These are phyloP conservation scores for Ophiostoma montium DNA, from an alignment of 2,329 filamentous ascomycete species.

Conservation along the genomic window DNA sequence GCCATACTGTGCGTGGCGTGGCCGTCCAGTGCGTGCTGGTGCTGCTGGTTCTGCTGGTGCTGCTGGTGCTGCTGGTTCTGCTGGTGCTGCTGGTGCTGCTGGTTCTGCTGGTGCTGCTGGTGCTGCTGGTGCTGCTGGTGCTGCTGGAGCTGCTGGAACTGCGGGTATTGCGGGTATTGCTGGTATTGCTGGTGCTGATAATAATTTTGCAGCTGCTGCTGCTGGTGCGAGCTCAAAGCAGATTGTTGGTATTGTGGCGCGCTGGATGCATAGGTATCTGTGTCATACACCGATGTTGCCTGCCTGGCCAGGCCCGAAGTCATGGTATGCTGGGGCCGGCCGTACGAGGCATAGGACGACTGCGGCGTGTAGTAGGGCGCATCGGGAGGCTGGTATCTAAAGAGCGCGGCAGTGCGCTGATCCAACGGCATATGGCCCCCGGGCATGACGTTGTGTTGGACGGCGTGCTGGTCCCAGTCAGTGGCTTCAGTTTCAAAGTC, in stretches of 20 bases:
- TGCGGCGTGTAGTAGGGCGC: conserved; percentile 5
- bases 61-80: not conserved
- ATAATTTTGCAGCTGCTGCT: not conserved
- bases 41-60: not conserved
- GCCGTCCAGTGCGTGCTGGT: no score
- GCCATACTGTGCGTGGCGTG: not conserved
- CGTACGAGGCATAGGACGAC: conserved; percentile 2
- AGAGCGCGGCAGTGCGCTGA: conserved; percentile 11
- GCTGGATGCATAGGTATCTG: conserved; percentile 16
- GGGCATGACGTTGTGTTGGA: conserved; percentile 1
- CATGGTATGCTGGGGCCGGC: conserved; percentile 18
- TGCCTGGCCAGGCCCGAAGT: conserved; percentile 22
- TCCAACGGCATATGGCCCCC: conserved; percentile 20
- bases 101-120: not conserved
- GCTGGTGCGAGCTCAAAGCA: not conserved
- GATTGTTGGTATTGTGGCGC: conserved; percentile 24
- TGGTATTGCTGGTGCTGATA: conserved; percentile 6
- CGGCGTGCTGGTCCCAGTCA: conserved; percentile 23
- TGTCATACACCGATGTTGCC: conserved; percentile 24
- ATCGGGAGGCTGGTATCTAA: conserved; percentile 11
- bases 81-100: not conserved
- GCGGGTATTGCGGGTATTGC: not conserved
- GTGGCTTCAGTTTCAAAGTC: conserved; percentile 27
- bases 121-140: not conserved
- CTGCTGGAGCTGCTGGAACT: not conserved